Evolutionary conservation across 2,329 filamentous ascomycete species (phyloP).

Genomic region (Colletotrichum spaethianum): DNA sequence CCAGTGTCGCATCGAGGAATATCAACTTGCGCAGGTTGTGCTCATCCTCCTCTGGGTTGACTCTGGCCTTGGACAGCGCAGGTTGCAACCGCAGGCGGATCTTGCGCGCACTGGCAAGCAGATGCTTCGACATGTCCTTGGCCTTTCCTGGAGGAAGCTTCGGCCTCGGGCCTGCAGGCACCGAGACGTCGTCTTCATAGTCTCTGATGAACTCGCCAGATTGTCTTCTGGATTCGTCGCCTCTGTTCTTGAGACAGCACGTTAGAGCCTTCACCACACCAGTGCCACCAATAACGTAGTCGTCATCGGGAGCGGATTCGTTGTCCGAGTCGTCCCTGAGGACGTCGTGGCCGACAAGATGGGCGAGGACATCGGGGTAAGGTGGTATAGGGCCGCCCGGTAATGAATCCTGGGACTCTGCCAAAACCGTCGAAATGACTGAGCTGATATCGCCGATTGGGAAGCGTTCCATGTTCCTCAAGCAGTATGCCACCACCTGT

Average conservation of each 20-base stretch:
- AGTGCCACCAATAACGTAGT: conserved; percentile 96
- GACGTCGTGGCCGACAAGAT: conserved; percentile 83
- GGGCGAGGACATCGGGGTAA: conserved; percentile 86
- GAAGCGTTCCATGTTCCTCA: conserved; percentile 89
- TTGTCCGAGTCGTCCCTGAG: conserved; percentile 69
- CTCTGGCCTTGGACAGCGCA: conserved; percentile 81
- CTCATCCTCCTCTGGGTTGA: conserved; percentile 77
- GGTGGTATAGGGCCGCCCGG: conserved; percentile 50
- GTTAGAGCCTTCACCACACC: conserved; percentile 95
- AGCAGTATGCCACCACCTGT: conserved; percentile 93
- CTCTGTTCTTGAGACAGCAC: conserved; percentile 88
- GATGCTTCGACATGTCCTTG: conserved; percentile 93
- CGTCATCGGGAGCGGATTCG: conserved; percentile 84
- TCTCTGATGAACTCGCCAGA: conserved; percentile 68
- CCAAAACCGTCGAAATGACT: conserved; percentile 55
- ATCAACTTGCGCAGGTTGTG: conserved; percentile 83
- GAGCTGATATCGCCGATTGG: conserved; percentile 75
- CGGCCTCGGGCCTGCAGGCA: conserved; percentile 48
- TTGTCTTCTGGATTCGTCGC: conserved; percentile 71
- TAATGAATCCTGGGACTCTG: conserved; percentile 49
- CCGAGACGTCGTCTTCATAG: conserved; percentile 64
- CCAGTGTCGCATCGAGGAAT: conserved; percentile 90
- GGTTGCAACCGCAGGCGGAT: conserved; percentile 88
- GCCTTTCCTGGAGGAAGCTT: conserved; percentile 73
- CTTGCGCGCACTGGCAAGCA: conserved; percentile 89